phyloP scores from a whole-genome alignment of 2,329 filamentous ascomycete species.

The Fusarium euwallaceae region DNA sequence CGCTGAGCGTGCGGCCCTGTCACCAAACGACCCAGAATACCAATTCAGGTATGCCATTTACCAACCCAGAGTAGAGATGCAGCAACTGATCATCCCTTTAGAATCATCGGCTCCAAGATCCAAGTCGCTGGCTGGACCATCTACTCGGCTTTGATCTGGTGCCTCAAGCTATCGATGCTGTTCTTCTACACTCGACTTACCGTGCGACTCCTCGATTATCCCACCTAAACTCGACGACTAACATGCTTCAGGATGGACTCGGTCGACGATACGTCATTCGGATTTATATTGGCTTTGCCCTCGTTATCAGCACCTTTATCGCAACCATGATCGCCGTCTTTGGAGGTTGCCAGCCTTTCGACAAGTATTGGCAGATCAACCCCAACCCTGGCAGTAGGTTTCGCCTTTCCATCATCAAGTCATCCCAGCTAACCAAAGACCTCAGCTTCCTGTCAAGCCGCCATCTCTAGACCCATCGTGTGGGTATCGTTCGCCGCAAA shows the following conservation, averaged over 20 bases:
- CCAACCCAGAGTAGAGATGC: accelerated
- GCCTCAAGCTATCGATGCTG: constrained; percentile 67
- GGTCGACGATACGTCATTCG: constrained; percentile 55
- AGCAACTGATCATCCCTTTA: constrained; percentile 19
- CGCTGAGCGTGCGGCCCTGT: constrained; percentile 58
- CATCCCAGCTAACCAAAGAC: neutral
- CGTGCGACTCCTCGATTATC: constrained; percentile 25
- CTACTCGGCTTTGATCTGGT: constrained; percentile 66
- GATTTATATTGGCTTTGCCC: constrained; percentile 62
- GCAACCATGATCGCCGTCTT: constrained; percentile 63
- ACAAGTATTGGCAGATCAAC: constrained; percentile 70
- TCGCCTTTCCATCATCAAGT: neutral
- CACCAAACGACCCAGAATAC: constrained; percentile 59
- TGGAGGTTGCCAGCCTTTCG: constrained; percentile 63
- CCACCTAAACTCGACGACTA: neutral
- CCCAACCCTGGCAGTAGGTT: constrained; percentile 67
- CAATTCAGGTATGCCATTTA: constrained; percentile 42
- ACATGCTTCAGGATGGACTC: constrained; percentile 51
- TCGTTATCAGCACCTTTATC: constrained; percentile 63
- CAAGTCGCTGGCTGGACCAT: constrained; percentile 67
- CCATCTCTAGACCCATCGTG: constrained; percentile 63
- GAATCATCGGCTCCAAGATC: constrained; percentile 66
- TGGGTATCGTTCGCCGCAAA: constrained; percentile 65
- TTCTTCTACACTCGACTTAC: constrained; percentile 68
- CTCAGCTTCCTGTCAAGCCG: constrained; percentile 60